phyloP scores from a whole-genome alignment of 495 filamentous ascomycete genomes.

The Antarctomyces pellizariae region DNA sequence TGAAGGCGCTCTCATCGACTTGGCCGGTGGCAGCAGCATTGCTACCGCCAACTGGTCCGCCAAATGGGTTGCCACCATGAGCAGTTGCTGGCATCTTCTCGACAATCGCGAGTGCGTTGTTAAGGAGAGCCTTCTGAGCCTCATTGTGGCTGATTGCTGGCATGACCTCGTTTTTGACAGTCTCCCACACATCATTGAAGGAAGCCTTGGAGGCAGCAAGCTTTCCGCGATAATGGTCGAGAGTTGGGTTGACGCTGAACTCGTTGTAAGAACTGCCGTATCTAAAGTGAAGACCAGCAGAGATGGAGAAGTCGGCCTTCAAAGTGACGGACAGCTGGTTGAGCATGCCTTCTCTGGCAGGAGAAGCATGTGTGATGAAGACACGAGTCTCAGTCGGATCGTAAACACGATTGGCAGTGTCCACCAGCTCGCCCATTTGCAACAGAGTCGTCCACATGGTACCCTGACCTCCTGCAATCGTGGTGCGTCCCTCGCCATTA shows the following conservation, averaged over 20 bases:
- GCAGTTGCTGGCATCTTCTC: constrained; percentile 89
- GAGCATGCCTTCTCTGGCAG: constrained; percentile 84
- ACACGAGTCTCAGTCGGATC: constrained; percentile 96
- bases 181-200: constrained; percentile 99
- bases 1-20: constrained; percentile 96
- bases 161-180: constrained; percentile 84
- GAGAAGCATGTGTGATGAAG: constrained; percentile 93
- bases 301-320: constrained; percentile 96
- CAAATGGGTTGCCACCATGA: constrained; percentile 90
- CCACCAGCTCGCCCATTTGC: constrained; percentile 96
- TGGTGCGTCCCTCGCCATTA: constrained; percentile 93
- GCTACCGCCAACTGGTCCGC: constrained; percentile 53
- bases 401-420: constrained; percentile 94
- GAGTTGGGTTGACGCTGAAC: constrained; percentile 92
- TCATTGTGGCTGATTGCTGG: constrained; percentile 82
- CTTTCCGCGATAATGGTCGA: constrained; percentile 98
- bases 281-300: constrained; percentile 92
- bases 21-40: constrained; percentile 49
- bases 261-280: constrained; percentile 99
- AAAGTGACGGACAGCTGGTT: constrained; percentile 96
- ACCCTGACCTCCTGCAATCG: constrained; percentile 92
- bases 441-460: constrained; percentile 99
- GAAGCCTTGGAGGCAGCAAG: constrained; percentile 97
- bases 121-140: constrained; percentile 68
- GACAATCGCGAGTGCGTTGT: constrained; percentile 76